Evolutionary conservation across 2,329 filamentous ascomycete species (phyloP).

Genomic region (Helotiales sp.): DNA sequence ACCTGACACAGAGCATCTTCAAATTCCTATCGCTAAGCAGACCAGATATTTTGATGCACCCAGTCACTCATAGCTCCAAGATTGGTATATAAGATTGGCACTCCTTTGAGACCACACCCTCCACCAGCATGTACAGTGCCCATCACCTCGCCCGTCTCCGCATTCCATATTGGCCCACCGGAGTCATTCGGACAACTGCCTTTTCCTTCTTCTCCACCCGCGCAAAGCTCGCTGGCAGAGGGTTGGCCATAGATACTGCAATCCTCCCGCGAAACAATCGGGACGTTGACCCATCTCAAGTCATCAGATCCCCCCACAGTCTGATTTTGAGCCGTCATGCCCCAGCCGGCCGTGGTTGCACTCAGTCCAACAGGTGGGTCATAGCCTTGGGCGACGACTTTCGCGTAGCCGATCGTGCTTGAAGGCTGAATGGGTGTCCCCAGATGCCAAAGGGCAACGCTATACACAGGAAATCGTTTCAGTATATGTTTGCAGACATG

Average conservation of each 20-base stretch:
- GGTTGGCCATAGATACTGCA: slow-evolving; percentile 29
- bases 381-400: slow-evolving; percentile 26
- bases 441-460: slow-evolving; percentile 34
- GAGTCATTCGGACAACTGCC: slow-evolving; percentile 33
- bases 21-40: slow-evolving; percentile 10
- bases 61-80: slow-evolving; percentile 28
- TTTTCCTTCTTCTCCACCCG: slow-evolving; percentile 32
- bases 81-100: slow-evolving; percentile 30
- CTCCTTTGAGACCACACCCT: slow-evolving; percentile 31
- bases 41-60: slow-evolving; percentile 19
- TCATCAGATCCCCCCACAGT: slow-evolving; percentile 10
- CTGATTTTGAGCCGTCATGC: slow-evolving; percentile 17
- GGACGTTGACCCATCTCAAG: slow-evolving; percentile 32
- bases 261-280: slow-evolving; percentile 26
- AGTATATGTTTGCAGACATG: slow-evolving; percentile 3
- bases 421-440: slow-evolving; percentile 22
- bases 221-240: slow-evolving; percentile 34
- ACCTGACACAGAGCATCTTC: too few species aligned
- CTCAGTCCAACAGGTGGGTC: slow-evolving; percentile 26
- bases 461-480: slow-evolving; percentile 10
- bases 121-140: slow-evolving; percentile 33
- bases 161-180: slow-evolving; percentile 35
- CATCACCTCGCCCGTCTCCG: slow-evolving; percentile 25
- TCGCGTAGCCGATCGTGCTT: slow-evolving; percentile 31
- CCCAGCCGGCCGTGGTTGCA: slow-evolving; percentile 22